Conservation (phyloP, 1,284 basidiomycete genomes). For the Apiotrichum veenhuisii region DNA sequence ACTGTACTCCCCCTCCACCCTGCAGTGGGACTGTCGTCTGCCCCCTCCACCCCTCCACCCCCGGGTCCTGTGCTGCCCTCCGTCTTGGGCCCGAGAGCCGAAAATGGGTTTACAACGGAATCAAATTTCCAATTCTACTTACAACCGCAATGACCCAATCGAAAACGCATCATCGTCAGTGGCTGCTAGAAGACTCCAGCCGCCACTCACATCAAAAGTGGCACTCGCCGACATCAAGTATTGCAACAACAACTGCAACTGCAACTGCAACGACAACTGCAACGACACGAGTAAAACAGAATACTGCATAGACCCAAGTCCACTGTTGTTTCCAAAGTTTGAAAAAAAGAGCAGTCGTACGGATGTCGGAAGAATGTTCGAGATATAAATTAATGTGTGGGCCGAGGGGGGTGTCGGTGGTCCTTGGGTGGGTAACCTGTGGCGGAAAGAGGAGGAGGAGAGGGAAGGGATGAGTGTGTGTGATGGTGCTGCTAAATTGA, state of each 20-base stretch:
- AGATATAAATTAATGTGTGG: not conserved
- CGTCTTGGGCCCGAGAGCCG: too few relatives aligned
- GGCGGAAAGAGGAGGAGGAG: not conserved
- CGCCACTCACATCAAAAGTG: too few relatives aligned
- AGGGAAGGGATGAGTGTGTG: not conserved
- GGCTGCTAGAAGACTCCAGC: too few relatives aligned
- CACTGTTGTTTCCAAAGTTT: not conserved
- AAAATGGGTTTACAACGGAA: too few relatives aligned
- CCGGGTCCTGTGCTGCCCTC: too few relatives aligned
- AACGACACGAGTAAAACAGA: not conserved
- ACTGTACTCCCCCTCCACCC: too few relatives aligned
- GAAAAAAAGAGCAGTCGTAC: not conserved
- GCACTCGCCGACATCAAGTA: not conserved
- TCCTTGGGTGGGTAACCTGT: too few relatives aligned
- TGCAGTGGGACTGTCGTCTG: too few relatives aligned
- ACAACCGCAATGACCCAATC: too few relatives aligned
- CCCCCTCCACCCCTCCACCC: too few relatives aligned
- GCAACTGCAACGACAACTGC: not conserved
- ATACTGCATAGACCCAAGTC: conserved; percentile 1
- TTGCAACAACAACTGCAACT: not conserved
- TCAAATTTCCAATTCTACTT: too few relatives aligned
- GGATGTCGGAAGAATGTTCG: not conserved
- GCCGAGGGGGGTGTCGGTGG: not conserved
- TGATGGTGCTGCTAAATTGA: not conserved
- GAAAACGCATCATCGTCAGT: too few relatives aligned